These are phyloP conservation scores for Umbelopsis isabellina DNA, from an alignment of 192 early-diverging fungal species.

Conservation along the genomic window DNA sequence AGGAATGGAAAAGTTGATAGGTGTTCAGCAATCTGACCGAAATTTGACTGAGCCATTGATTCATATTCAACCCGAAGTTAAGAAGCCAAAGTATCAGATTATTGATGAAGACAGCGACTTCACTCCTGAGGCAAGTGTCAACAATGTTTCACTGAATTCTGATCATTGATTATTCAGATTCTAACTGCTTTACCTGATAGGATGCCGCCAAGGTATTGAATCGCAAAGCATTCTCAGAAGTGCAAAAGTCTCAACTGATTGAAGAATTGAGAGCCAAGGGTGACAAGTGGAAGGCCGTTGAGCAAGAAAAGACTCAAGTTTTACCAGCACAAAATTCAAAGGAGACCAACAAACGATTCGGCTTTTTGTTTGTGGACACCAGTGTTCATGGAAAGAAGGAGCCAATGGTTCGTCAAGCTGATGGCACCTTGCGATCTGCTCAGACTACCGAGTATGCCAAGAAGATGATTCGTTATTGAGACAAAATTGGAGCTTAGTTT, in stretches of 20 bases:
- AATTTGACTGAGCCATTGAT: constrained; percentile 57
- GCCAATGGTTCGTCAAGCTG: constrained; percentile 8
- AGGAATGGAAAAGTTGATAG: constrained; percentile 87
- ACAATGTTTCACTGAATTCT: not conserved
- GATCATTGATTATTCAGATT: not conserved
- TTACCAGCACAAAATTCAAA: constrained; percentile 9
- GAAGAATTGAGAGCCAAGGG: constrained; percentile 7
- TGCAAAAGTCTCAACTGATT: constrained; percentile 36
- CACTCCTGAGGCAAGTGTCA: constrained; percentile 53
- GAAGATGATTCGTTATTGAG: constrained; percentile 16
- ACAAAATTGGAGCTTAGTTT: no score
- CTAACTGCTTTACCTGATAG: constrained; percentile 12
- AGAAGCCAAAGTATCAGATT: constrained; percentile 78
- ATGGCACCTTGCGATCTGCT: constrained; percentile 4
- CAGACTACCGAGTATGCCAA: constrained; percentile 10
- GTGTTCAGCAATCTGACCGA: constrained; percentile 44
- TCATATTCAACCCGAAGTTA: constrained; percentile 59
- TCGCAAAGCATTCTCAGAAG: constrained; percentile 56
- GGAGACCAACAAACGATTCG: constrained; percentile 7
- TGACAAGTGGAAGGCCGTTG: constrained; percentile 1
- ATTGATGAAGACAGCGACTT: constrained; percentile 81
- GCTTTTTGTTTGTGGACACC: constrained; percentile 16
- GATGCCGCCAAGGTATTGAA: constrained; percentile 84
- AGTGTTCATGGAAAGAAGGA: constrained; percentile 10
- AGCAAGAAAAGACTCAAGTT: not conserved